phyloP scores from a whole-genome alignment of 2,329 filamentous ascomycete genomes.

The Dactylella cylindrospora region DNA sequence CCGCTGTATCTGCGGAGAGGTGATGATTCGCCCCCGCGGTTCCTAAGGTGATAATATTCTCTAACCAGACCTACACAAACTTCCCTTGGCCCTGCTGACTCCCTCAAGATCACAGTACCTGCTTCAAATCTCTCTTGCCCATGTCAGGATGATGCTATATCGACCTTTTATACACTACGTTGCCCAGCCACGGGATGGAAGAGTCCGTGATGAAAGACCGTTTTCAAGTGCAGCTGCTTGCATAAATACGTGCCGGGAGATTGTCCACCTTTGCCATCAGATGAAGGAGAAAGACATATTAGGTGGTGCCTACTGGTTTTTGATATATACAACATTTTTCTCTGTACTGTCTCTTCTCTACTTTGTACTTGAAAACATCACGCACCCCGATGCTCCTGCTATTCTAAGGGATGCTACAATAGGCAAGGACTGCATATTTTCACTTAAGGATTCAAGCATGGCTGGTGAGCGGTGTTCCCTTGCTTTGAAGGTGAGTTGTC shows the following conservation, averaged over 20 bases:
- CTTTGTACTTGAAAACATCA: constrained; percentile 76
- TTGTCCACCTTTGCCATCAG: constrained; percentile 76
- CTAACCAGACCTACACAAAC: background rate
- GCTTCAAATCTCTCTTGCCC: constrained; percentile 75
- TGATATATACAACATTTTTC: constrained; percentile 80
- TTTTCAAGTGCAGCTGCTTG: constrained; percentile 71
- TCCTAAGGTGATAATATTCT: constrained; percentile 44
- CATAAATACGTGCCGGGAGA: constrained; percentile 65
- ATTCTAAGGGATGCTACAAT: constrained; percentile 82
- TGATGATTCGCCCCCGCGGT: constrained; percentile 65
- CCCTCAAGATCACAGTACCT: constrained; percentile 65
- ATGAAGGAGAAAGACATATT: constrained; percentile 73
- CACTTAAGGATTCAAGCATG: constrained; percentile 78
- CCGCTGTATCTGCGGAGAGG: constrained; percentile 78
- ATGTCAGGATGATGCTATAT: constrained; percentile 80
- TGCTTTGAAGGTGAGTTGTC: constrained; percentile 66
- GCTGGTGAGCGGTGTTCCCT: constrained; percentile 83
- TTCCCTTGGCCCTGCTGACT: constrained; percentile 2
- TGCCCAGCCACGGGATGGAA: constrained; percentile 60
- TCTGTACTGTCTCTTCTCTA: constrained; percentile 77
- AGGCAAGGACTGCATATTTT: constrained; percentile 78
- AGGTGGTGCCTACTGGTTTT: constrained; percentile 84
- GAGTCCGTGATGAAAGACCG: constrained; percentile 65
- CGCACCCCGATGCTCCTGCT: constrained; percentile 72
- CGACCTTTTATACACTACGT: constrained; percentile 82